Percentiles rank a stretch among this genome's conserved stretches.
phyloP scores from a whole-genome alignment of 345 rosid genomes.

The Rhodomyrtus tomentosa region DNA sequence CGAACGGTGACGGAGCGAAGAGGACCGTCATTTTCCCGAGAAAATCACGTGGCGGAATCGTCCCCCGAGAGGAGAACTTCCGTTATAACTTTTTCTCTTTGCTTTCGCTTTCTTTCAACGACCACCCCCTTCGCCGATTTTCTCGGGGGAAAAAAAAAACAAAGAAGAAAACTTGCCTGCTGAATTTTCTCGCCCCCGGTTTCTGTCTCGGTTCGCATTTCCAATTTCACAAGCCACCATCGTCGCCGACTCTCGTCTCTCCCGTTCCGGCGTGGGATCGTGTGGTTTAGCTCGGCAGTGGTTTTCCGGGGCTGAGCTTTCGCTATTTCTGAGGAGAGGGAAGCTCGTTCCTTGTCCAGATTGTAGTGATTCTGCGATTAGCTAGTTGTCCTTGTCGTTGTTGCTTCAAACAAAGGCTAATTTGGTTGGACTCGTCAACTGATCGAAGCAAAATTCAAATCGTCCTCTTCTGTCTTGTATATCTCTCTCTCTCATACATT shows the following conservation, averaged over 20 bases:
- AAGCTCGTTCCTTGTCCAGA: background rate
- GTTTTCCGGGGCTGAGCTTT: background rate
- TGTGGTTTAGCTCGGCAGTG: background rate
- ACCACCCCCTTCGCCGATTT: background rate
- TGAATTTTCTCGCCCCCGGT: background rate
- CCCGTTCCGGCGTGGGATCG: background rate
- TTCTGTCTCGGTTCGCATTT: background rate
- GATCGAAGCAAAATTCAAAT: background rate
- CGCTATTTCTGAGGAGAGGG: background rate
- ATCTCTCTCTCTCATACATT: background rate
- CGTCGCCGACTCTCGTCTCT: background rate
- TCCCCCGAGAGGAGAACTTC: background rate
- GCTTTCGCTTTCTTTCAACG: background rate
- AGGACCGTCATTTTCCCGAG: background rate
- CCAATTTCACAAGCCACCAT: background rate
- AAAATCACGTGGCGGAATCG: background rate
- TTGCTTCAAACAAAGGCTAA: background rate
- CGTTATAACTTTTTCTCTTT: too few species aligned
- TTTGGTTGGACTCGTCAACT: background rate
- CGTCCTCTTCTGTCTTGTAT: background rate
- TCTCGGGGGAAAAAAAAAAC: background rate
- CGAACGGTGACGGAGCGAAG: background rate
- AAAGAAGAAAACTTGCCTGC: background rate
- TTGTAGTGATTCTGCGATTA: background rate
- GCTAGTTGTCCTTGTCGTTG: background rate